Evolutionary conservation across 108 stramenopile species (phyloP).

Genomic region (Parietichytrium sp.): DNA sequence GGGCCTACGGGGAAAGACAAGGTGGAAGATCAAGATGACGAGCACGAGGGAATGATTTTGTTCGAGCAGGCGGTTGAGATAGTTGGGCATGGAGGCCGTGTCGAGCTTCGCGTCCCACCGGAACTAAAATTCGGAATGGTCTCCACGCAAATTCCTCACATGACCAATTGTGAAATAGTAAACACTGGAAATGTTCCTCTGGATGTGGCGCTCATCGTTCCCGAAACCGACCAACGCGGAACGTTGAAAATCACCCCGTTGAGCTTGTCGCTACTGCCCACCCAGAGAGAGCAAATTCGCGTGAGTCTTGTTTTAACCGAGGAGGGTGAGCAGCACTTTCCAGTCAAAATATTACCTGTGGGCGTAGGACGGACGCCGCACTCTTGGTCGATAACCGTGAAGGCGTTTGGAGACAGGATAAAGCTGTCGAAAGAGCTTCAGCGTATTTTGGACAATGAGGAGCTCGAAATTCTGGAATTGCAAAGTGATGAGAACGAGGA

Average conservation of each 20-base stretch:
- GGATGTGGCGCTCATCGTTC: neutral
- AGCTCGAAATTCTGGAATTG: neutral
- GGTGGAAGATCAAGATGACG: no score
- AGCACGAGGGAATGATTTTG: no score
- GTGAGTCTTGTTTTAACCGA: neutral
- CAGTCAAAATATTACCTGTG: neutral
- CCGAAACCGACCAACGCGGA: neutral
- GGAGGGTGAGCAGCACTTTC: neutral
- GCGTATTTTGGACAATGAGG: slow-evolving; percentile 7
- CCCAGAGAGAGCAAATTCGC: neutral
- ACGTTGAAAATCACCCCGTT: neutral
- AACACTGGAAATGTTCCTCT: neutral
- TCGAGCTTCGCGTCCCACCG: neutral
- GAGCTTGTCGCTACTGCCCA: neutral
- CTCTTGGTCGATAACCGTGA: neutral
- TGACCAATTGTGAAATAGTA: neutral
- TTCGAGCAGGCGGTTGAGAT: neutral
- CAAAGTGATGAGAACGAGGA: neutral
- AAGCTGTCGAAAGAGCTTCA: neutral
- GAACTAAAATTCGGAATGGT: neutral
- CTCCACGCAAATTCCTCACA: slow-evolving; percentile 5
- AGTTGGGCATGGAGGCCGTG: neutral
- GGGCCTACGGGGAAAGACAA: no score
- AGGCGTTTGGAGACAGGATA: slow-evolving; percentile 27
- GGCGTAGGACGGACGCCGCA: neutral